phyloP scores from a whole-genome alignment of 2,329 filamentous ascomycete species.

The Beauveria pseudobassiana region DNA sequence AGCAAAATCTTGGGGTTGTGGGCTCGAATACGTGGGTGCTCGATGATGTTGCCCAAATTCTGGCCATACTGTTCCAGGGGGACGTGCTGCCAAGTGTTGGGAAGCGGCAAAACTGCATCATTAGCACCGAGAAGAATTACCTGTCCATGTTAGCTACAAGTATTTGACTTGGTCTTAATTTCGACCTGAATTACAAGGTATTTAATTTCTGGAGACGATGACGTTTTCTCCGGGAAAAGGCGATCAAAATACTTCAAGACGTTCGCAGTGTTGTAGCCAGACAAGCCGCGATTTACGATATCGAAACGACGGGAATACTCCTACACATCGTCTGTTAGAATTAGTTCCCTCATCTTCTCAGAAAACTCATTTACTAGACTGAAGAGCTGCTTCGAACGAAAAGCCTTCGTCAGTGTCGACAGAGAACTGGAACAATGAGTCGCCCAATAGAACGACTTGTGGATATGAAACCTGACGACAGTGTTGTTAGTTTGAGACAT shows the following conservation, averaged over 20 bases:
- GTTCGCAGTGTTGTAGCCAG: conserved; percentile 77
- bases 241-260: conserved; percentile 60
- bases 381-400: conserved; percentile 64
- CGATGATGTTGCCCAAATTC: conserved; percentile 66
- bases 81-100: conserved; percentile 64
- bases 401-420: conserved; percentile 58
- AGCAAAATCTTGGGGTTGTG: conserved; percentile 70
- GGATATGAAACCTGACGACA: conserved; percentile 48
- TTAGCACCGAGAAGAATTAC: conserved; percentile 84
- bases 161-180: neutral
- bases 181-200: conserved; percentile 46
- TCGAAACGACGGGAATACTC: conserved; percentile 71
- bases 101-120: conserved; percentile 64
- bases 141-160: conserved; percentile 33
- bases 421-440: conserved; percentile 74
- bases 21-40: conserved; percentile 58
- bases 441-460: conserved; percentile 79
- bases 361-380: conserved; percentile 43
- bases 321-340: conserved; percentile 31
- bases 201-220: conserved; percentile 51
- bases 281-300: conserved; percentile 81
- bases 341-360: neutral
- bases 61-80: conserved; percentile 65
- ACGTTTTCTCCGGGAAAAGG: conserved; percentile 60
- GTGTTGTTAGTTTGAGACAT: neutral